Base-by-base conservation (phyloP, 2,329 filamentous ascomycete genomes). In the Hypoxylon sp. region DNA sequence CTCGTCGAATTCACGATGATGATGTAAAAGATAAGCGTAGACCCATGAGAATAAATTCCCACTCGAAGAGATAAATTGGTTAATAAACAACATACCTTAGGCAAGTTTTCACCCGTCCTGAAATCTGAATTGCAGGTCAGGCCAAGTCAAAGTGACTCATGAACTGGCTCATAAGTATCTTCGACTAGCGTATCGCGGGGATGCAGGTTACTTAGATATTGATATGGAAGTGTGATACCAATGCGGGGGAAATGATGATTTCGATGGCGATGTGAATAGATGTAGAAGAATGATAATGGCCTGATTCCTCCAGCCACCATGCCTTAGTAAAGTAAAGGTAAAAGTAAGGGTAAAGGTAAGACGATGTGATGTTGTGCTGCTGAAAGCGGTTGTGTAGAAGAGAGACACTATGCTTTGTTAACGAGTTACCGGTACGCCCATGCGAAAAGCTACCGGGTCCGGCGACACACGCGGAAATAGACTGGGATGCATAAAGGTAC, bases 381-480 rank as follows among this genome's bases (percentile, higher is more conserved):
- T 63, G 64, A 62, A 67, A 64, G 61, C 64, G 57, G 61, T 31
- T 36, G 16, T 13, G 37, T 23, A 44, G 11, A 26, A 49, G 45
- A 34, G 26, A 44, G 31, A 19, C 38, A 49, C 36, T 48, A 19
- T 20, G 54, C 63, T 65, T 65, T 62, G 62, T 56, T 44, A 50
- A 49, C 25, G n/a, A n/a, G 40, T 7, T 37, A 31, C 37, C 9
- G 23, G 30, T 12, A 44, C 15, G n/a, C 23, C 35, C 19, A 29
- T 17, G 42, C 30, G 30, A 30, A 23, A 35, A 37, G 27, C 29
- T 35, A 55, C 63, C 63, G 64, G 46, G 63, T 64, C 48, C 64
- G 59, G 63, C 50, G 47, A 55, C 21, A 44, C 30, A 35, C 40
- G 58, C 52, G 41, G 44, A 37, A n/a, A 44, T 50, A 15, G 19